phyloP scores from a whole-genome alignment of 148 eudicot species.

The Fallopia convolvulus region DNA sequence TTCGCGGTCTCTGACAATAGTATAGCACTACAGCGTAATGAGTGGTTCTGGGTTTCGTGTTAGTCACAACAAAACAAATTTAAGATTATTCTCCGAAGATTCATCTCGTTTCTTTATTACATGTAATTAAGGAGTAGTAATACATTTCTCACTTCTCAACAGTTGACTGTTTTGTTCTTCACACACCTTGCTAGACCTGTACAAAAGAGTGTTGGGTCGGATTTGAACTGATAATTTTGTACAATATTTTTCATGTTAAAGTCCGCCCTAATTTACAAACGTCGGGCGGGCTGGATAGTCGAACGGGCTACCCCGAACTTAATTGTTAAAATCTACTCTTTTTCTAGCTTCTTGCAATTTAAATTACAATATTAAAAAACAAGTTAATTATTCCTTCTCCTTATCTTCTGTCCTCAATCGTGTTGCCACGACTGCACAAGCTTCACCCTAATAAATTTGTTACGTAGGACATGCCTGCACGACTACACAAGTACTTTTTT shows the following conservation, averaged over 20 bases:
- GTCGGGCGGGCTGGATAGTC: no score
- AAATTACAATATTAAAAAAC: no score
- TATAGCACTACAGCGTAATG: background rate
- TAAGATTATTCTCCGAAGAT: background rate
- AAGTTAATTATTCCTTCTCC: background rate
- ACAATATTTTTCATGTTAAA: no score
- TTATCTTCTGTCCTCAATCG: background rate
- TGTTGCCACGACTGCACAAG: constrained; percentile 6
- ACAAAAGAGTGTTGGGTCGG: no score
- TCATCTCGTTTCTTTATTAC: background rate
- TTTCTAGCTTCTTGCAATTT: background rate
- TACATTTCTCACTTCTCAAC: background rate
- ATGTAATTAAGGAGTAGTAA: background rate
- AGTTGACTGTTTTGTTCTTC: background rate
- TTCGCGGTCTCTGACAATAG: background rate
- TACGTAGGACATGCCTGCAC: background rate
- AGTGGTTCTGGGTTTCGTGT: constrained; percentile 8
- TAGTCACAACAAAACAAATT: background rate
- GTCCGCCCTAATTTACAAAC: background rate
- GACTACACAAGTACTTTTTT: background rate
- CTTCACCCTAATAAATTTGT: background rate
- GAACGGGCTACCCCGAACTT: no score
- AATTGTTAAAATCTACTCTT: no score
- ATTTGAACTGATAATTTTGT: no score
- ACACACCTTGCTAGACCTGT: no score